Conservation (phyloP, 352 stramenopile species). For the Elongisporangium anandrum region DNA sequence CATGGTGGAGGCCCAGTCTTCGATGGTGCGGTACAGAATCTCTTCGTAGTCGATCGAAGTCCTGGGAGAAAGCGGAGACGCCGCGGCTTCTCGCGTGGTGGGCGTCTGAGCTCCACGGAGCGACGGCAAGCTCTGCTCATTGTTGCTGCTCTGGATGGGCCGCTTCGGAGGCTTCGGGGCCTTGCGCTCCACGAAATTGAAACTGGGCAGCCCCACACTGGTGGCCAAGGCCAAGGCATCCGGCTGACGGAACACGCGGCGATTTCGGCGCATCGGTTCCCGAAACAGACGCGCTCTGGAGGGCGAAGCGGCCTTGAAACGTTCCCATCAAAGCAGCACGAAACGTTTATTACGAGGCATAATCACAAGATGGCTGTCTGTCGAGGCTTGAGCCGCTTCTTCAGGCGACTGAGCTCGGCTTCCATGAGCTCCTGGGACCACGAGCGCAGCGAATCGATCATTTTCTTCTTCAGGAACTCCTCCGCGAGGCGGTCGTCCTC, state of each 20-base stretch:
- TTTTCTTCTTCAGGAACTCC: constrained; percentile 71
- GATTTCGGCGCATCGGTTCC: constrained; percentile 7
- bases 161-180: neutral
- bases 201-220: constrained; percentile 39
- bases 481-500: constrained; percentile 36
- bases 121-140: neutral
- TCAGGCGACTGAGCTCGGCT: constrained; percentile 59
- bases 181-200: constrained; percentile 63
- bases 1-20: constrained; percentile 12
- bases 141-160: neutral
- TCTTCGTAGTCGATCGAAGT: constrained; percentile 14
- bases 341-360: constrained; percentile 10
- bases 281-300: constrained; percentile 7
- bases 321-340: constrained; percentile 10
- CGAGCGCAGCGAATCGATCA: constrained; percentile 57
- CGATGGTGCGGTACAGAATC: constrained; percentile 16
- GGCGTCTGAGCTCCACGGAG: neutral
- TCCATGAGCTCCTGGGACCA: constrained; percentile 77
- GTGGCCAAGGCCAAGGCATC: constrained; percentile 17
- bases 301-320: constrained; percentile 7
- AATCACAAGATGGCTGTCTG: constrained; percentile 48
- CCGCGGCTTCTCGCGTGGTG: constrained; percentile 5
- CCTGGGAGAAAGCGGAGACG: constrained; percentile 6
- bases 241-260: neutral
- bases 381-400: constrained; percentile 61